Evolutionary conservation across 805 yeast species (phyloP).

Genomic region (Saccharomycopsis fibuligera): DNA sequence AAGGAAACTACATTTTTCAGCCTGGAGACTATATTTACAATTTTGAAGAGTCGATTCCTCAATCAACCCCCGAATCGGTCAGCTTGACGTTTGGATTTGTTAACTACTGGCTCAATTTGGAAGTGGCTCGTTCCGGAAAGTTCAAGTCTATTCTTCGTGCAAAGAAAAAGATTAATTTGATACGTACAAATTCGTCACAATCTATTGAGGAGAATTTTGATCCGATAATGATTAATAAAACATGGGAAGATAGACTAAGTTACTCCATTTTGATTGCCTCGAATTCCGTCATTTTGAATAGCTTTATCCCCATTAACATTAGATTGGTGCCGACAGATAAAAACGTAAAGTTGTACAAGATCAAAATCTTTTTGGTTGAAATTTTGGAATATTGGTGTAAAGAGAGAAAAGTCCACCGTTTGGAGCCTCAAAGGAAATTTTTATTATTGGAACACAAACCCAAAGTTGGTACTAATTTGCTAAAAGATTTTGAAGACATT

Average conservation of each 20-base stretch:
- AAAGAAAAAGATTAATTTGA: slow-evolving; percentile 52
- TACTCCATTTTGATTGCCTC: slow-evolving; percentile 91
- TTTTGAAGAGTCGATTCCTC: slow-evolving; percentile 82
- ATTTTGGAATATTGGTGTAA: slow-evolving; percentile 85
- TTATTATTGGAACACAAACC: slow-evolving; percentile 78
- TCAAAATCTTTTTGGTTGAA: slow-evolving; percentile 81
- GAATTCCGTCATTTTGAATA: slow-evolving; percentile 78
- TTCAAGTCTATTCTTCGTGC: slow-evolving; percentile 74
- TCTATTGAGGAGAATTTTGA: slow-evolving; percentile 78
- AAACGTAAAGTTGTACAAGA: slow-evolving; percentile 69
- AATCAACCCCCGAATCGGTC: slow-evolving; percentile 76
- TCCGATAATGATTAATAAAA: slow-evolving; percentile 83
- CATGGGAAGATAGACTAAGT: slow-evolving; percentile 89
- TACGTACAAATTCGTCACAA: slow-evolving; percentile 71
- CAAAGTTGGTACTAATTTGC: slow-evolving; percentile 38
- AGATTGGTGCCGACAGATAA: slow-evolving; percentile 82
- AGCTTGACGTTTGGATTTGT: slow-evolving; percentile 79
- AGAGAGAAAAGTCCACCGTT: slow-evolving; percentile 80
- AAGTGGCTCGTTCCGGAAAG: slow-evolving; percentile 72
- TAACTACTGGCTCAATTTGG: slow-evolving; percentile 60
- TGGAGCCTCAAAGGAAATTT: slow-evolving; percentile 83
- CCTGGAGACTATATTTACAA: slow-evolving; percentile 92
- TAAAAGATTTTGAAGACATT: slow-evolving; percentile 33
- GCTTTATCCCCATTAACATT: slow-evolving; percentile 78
- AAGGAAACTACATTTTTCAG: slow-evolving; percentile 40